phyloP scores from a whole-genome alignment of 2,329 filamentous ascomycete species.

The Aspergillus sp. region DNA sequence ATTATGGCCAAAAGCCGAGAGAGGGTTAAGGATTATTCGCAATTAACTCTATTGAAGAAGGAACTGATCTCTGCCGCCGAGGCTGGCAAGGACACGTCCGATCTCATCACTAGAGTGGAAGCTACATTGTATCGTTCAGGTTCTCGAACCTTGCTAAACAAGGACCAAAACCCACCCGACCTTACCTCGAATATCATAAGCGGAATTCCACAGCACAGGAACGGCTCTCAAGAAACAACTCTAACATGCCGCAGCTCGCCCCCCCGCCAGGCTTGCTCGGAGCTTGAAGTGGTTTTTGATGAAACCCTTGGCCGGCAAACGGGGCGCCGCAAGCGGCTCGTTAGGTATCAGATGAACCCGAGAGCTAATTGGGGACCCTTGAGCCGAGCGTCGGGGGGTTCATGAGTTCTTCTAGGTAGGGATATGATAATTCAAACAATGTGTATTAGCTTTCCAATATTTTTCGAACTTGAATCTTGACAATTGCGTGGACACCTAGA shows the following conservation, averaged over 20 bases:
- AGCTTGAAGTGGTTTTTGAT: conserved; percentile 72
- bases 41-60: conserved; percentile 33
- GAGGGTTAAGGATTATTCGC: conserved; percentile 33
- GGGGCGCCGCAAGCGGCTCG: conserved; percentile 62
- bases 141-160: conserved; percentile 10
- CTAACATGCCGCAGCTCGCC: neutral
- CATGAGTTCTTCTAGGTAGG: neutral
- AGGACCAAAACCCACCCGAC: neutral
- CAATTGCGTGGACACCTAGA: too few species aligned
- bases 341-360: conserved; percentile 88
- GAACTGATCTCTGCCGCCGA: conserved; percentile 38
- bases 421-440: neutral
- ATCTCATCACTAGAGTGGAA: conserved; percentile 44
- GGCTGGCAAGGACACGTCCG: conserved; percentile 34
- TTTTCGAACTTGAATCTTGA: too few species aligned
- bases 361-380: conserved; percentile 92
- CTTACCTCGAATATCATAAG: neutral
- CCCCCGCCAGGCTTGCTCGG: conserved; percentile 8
- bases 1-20: conserved; percentile 57
- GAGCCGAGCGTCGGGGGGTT: conserved; percentile 42
- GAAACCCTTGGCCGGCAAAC: conserved; percentile 71
- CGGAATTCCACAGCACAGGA: neutral
- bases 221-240: neutral
- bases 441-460: neutral
- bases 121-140: conserved; percentile 44